Conservation (phyloP, 176 grass and related monocot species). For the Pontederia crassipes region DNA sequence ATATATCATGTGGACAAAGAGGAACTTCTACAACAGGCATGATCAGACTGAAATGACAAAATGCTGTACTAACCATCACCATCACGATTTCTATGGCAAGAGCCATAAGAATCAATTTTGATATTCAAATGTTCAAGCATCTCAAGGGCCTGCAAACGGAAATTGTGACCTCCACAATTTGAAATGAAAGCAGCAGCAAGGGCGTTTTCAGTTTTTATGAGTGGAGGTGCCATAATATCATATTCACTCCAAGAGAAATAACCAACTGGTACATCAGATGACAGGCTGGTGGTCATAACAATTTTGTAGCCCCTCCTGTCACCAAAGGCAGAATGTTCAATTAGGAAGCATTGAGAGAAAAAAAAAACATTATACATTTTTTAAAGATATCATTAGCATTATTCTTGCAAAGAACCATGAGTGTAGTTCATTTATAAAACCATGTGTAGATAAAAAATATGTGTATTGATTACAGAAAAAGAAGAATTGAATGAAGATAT, state of each 20-base stretch:
- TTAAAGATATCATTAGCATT: too few relatives aligned
- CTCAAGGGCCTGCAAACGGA: constrained; percentile 69
- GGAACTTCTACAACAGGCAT: background rate
- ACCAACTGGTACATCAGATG: constrained; percentile 86
- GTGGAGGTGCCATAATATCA: constrained; percentile 77
- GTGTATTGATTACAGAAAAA: too few relatives aligned
- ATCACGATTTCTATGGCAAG: constrained; percentile 76
- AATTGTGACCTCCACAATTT: constrained; percentile 79
- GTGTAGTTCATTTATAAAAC: too few relatives aligned
- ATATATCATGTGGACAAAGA: background rate
- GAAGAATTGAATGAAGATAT: too few relatives aligned
- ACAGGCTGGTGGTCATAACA: constrained; percentile 88
- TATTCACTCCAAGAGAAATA: constrained; percentile 98
- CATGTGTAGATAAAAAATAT: too few relatives aligned
- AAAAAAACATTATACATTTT: too few relatives aligned
- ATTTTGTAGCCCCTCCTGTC: constrained; percentile 74
- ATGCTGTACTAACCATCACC: constrained; percentile 46
- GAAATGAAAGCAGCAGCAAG: constrained; percentile 92
- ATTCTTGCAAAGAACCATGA: too few relatives aligned
- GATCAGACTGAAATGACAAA: background rate
- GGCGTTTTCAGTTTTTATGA: constrained; percentile 63
- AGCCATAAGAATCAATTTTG: constrained; percentile 86
- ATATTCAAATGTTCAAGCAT: constrained; percentile 68
- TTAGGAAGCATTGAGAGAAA: too few relatives aligned
- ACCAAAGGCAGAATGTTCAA: background rate